Base-by-base conservation (phyloP, 495 filamentous ascomycete species). In the Aspergillus cristatus region DNA sequence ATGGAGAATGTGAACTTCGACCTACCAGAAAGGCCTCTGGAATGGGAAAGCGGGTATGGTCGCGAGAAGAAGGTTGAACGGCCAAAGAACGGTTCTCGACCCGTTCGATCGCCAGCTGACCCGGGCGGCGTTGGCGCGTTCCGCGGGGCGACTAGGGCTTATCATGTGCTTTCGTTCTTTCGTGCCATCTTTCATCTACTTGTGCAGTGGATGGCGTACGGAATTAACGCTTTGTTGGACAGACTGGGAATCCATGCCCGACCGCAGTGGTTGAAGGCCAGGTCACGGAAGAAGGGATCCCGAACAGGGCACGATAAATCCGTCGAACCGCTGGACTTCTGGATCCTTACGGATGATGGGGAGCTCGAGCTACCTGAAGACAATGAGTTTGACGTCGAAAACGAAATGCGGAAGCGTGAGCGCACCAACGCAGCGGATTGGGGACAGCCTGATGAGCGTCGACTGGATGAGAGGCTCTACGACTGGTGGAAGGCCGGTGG, bases 401-500 rank as follows among this genome's bases (percentile, higher is more conserved):
- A 59, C 0, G 82, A 87, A 47, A 76, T 85, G 46, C 71, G 84
- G 31, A 72, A 72, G 34, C 67, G 61, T 31, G 80, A 66, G 26
- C 47, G 32, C 42, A 76, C 31, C 40, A 58, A 45, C 34, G 39
- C 47, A 20, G 40, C 45, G 18, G 33, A 34, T 31, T 66, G 60
- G 60, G 54, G 47, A 34, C 36, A 48, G 18, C 40, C 54, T 18
- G 63, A 77, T 32, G 86, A 90, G 35, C 64, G 70, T n/a, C 74
- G 76, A 31, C 59, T 95, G 4, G 81, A 84, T 43, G 68, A 75
- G 1, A 79, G 70, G 31, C 60, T 94, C 3, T 95, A 95, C 57
- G 61, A 60, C 10, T 89, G 86, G 75, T 95, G 84, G 80, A 76
- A 78, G 26, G 53, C 62, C 14, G 84, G 81, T 14, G 86, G 84